Percentiles rank a stretch among this genome's conserved stretches.
Evolutionary conservation across 2,329 filamentous ascomycete genomes (phyloP).

Genomic region (Paramyrothecium roridum): DNA sequence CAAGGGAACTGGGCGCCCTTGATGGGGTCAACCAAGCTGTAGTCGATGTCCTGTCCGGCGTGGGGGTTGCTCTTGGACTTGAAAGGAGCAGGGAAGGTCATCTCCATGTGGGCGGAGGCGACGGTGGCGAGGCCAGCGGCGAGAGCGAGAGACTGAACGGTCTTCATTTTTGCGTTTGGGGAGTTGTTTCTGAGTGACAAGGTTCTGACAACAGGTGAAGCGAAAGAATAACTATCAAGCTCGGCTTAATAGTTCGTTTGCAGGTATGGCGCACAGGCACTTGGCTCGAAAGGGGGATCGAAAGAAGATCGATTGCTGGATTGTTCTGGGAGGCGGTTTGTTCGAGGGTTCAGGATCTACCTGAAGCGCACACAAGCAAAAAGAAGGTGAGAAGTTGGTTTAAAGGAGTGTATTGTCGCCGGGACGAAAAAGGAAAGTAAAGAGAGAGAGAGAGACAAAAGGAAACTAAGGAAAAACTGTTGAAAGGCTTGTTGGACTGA

Average conservation of each 20-base stretch:
- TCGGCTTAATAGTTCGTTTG: neutral
- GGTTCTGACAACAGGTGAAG: neutral
- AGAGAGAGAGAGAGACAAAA: neutral
- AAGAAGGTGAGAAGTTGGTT: neutral
- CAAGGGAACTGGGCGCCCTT: conserved; percentile 68
- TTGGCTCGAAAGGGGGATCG: neutral
- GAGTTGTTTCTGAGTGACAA: neutral
- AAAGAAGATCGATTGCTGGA: no score
- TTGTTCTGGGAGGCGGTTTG: neutral
- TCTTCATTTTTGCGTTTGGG: neutral
- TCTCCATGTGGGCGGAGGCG: conserved; percentile 46
- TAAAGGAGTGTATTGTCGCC: neutral
- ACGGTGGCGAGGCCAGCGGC: neutral
- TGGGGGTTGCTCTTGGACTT: conserved; percentile 48
- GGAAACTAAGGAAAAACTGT: neutral
- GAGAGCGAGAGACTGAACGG: neutral
- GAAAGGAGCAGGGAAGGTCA: conserved; percentile 46
- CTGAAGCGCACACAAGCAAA: neutral
- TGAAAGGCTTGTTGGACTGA: neutral
- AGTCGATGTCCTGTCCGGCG: conserved; percentile 51
- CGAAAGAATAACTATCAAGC: neutral
- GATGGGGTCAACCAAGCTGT: conserved; percentile 69
- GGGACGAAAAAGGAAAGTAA: neutral
- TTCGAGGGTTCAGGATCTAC: neutral
- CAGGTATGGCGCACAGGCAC: neutral